Conservation (phyloP, 2,329 filamentous ascomycete species). For the Cadophora sp. region DNA sequence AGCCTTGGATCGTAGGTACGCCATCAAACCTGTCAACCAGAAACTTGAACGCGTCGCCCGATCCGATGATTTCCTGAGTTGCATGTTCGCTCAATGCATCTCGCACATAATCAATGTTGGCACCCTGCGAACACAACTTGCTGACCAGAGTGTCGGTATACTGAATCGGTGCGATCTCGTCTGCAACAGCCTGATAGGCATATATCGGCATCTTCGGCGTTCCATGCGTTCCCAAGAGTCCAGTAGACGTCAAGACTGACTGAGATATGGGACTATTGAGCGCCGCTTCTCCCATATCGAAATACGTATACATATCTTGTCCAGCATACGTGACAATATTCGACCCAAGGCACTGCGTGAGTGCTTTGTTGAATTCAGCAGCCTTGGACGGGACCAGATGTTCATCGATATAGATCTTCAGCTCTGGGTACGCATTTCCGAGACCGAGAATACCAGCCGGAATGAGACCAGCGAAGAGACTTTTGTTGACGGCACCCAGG, state of each 20-base stretch:
- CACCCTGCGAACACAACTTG: conserved; percentile 50
- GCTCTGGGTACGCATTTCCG: conserved; percentile 31
- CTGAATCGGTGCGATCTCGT: conserved; percentile 51
- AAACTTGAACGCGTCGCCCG: conserved; percentile 44
- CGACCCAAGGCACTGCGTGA: too few relatives aligned
- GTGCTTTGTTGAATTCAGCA: too few relatives aligned
- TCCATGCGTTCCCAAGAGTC: too few relatives aligned
- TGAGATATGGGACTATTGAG: too few relatives aligned
- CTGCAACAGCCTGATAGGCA: conserved; percentile 55
- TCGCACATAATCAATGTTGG: conserved; percentile 51
- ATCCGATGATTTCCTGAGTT: conserved; percentile 46
- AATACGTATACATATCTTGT: too few relatives aligned
- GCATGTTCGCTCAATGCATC: conserved; percentile 52
- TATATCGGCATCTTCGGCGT: conserved; percentile 49
- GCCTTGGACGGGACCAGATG: background rate
- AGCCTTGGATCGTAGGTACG: background rate
- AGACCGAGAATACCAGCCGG: conserved; percentile 13
- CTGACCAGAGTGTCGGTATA: conserved; percentile 53
- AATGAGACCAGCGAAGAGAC: conserved; percentile 1
- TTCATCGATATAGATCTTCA: background rate
- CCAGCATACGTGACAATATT: too few relatives aligned
- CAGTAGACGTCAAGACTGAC: too few relatives aligned
- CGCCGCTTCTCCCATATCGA: too few relatives aligned
- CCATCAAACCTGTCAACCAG: conserved; percentile 32
- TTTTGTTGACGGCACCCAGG: too few relatives aligned